phyloP scores from a whole-genome alignment of 2,329 filamentous ascomycete genomes.

The Aureobasidium vineae region DNA sequence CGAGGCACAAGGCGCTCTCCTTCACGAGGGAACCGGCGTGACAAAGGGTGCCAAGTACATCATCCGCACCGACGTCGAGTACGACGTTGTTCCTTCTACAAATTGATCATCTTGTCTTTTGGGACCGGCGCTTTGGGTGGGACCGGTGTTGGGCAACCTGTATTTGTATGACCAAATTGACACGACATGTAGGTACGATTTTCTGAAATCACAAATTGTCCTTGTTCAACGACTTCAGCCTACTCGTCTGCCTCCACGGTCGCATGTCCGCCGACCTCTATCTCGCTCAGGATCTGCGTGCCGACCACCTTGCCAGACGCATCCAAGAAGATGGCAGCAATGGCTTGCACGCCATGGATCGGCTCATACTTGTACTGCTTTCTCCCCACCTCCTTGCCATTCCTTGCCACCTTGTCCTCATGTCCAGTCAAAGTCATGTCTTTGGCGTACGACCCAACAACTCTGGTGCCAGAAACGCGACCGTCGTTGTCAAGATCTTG shows the following conservation, averaged over 20 bases:
- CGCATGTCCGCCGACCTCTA: conserved; percentile 25
- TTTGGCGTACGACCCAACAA: conserved; percentile 57
- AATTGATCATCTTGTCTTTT: background rate
- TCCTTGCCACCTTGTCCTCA: conserved; percentile 33
- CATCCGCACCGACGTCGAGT: conserved; percentile 69
- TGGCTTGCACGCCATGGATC: conserved; percentile 32
- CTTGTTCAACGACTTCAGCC: background rate
- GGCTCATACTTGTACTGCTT: conserved; percentile 34
- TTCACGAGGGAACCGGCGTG: conserved; percentile 71
- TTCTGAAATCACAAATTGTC: background rate
- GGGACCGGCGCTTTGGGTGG: background rate
- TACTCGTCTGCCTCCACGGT: conserved; percentile 9
- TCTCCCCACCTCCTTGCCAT: conserved; percentile 31
- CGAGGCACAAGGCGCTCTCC: conserved; percentile 61
- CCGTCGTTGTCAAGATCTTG: conserved; percentile 53
- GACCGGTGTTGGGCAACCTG: background rate
- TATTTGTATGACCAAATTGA: background rate
- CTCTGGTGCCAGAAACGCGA: conserved; percentile 46
- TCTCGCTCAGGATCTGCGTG: conserved; percentile 28
- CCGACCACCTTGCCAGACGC: conserved; percentile 28
- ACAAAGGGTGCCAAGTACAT: conserved; percentile 66
- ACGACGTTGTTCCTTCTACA: conserved; percentile 53
- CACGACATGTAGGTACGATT: background rate
- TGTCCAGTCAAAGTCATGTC: conserved; percentile 56
- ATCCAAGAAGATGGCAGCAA: conserved; percentile 31